Evolutionary conservation across 2,329 filamentous ascomycete genomes (phyloP).

Genomic region (Neocucurbitaria cava): DNA sequence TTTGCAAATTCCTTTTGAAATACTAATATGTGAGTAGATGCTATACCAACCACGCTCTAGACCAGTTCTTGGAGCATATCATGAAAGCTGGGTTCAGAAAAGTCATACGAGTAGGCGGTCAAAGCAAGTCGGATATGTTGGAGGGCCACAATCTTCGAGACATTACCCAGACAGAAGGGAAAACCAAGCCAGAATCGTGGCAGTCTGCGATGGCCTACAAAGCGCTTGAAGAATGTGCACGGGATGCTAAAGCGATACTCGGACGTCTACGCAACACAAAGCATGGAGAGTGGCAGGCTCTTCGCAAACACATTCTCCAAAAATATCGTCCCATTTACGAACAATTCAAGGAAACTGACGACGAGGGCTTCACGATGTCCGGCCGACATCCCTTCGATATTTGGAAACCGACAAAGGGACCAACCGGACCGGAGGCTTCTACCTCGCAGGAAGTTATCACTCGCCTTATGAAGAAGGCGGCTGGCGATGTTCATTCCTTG

Average conservation of each 20-base stretch:
- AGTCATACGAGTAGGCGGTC: constrained; percentile 68
- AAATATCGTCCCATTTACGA: constrained; percentile 23
- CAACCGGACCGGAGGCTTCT: neutral
- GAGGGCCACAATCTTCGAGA: constrained; percentile 58
- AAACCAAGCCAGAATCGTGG: constrained; percentile 25
- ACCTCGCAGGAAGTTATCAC: neutral
- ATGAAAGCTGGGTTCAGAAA: constrained; percentile 55
- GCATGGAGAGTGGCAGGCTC: constrained; percentile 22
- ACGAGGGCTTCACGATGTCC: constrained; percentile 21
- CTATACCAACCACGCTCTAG: constrained; percentile 23
- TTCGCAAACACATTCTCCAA: constrained; percentile 16
- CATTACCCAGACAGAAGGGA: constrained; percentile 20
- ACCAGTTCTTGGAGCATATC: constrained; percentile 67
- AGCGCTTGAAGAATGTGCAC: constrained; percentile 14
- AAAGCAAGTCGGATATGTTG: constrained; percentile 62
- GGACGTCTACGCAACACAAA: constrained; percentile 14
- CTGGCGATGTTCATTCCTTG: too few relatives aligned
- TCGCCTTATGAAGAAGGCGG: constrained; percentile 16
- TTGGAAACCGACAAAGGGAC: constrained; percentile 14
- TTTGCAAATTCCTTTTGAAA: neutral
- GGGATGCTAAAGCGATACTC: constrained; percentile 10
- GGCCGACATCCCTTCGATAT: constrained; percentile 34
- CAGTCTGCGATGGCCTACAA: constrained; percentile 16
- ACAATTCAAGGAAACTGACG: constrained; percentile 25
- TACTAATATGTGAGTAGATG: neutral